Evolutionary conservation across 2,329 filamentous ascomycete genomes (phyloP).

Genomic region (Paracorniculantispora psalliotae): DNA sequence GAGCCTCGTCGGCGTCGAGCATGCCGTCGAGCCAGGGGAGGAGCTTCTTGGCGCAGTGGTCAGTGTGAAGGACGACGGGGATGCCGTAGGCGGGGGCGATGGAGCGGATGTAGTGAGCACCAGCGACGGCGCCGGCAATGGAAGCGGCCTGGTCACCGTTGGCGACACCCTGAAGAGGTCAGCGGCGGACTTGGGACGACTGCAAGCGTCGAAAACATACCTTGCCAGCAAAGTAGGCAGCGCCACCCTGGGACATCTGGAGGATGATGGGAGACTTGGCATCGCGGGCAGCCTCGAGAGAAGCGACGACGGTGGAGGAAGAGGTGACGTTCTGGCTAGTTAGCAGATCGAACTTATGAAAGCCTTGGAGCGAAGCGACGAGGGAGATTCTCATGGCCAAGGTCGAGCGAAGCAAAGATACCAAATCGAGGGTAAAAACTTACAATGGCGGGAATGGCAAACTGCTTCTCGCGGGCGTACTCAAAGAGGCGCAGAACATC

Average conservation of each 20-base stretch:
- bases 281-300: constrained; percentile 93
- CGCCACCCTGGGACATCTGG: constrained; percentile 89
- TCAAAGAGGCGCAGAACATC: constrained; percentile 68
- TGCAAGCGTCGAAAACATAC: constrained; percentile 31
- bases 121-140: constrained; percentile 81
- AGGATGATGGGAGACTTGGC: constrained; percentile 87
- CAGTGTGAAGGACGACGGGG: constrained; percentile 90
- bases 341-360: too few relatives aligned
- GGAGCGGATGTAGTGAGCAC: constrained; percentile 87
- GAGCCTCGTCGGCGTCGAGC: constrained; percentile 87
- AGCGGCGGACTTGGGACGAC: neutral
- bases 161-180: constrained; percentile 58
- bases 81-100: constrained; percentile 83
- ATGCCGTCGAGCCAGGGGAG: constrained; percentile 96
- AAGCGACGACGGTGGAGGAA: constrained; percentile 69
- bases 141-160: constrained; percentile 81
- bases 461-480: constrained; percentile 81
- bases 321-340: constrained; percentile 72
- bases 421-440: constrained; percentile 15
- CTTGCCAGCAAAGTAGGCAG: constrained; percentile 89
- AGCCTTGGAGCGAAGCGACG: too few relatives aligned
- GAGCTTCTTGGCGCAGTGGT: constrained; percentile 99
- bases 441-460: constrained; percentile 77
- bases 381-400: too few relatives aligned
- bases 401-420: too few relatives aligned